Percentiles rank a stretch among this genome's conserved stretches.
phyloP scores from a whole-genome alignment of 2,329 filamentous ascomycete species.

The Curvularia spicifera region DNA sequence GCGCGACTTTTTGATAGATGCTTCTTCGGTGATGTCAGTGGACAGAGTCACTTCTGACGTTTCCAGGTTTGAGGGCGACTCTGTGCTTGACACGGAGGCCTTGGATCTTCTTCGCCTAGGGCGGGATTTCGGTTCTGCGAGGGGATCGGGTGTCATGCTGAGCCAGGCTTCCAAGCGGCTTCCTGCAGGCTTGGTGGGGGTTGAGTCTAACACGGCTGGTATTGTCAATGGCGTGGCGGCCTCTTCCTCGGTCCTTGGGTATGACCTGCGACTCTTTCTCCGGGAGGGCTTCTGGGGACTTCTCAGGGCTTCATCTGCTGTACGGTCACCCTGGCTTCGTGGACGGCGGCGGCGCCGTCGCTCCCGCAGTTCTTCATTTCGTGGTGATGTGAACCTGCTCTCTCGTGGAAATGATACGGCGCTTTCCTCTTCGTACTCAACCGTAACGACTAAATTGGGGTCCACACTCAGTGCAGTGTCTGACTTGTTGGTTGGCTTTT shows the following conservation, averaged over 20 bases:
- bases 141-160: constrained; percentile 62
- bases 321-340: constrained; percentile 33
- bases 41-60: constrained; percentile 38
- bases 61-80: constrained; percentile 32
- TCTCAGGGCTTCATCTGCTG: constrained; percentile 33
- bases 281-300: constrained; percentile 28
- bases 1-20: constrained; percentile 32
- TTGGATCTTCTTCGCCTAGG: constrained; percentile 38
- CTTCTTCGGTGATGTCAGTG: constrained; percentile 32
- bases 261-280: constrained; percentile 35
- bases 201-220: constrained; percentile 37
- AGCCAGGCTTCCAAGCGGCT: constrained; percentile 69
- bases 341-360: constrained; percentile 38
- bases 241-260: constrained; percentile 34
- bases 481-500: constrained; percentile 29
- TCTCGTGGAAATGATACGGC: constrained; percentile 21
- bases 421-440: constrained; percentile 39
- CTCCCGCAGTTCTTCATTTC: constrained; percentile 38
- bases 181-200: constrained; percentile 53
- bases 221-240: constrained; percentile 26
- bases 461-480: constrained; percentile 35
- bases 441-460: constrained; percentile 32
- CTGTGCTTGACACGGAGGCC: constrained; percentile 39
- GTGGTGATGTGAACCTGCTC: constrained; percentile 19
- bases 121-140: constrained; percentile 55